A percentile compares a stretch with the other conserved stretches of the same genome.
These are phyloP conservation scores for Massarina eburnea DNA, from an alignment of 2,329 filamentous ascomycete genomes.

Conservation along the genomic window DNA sequence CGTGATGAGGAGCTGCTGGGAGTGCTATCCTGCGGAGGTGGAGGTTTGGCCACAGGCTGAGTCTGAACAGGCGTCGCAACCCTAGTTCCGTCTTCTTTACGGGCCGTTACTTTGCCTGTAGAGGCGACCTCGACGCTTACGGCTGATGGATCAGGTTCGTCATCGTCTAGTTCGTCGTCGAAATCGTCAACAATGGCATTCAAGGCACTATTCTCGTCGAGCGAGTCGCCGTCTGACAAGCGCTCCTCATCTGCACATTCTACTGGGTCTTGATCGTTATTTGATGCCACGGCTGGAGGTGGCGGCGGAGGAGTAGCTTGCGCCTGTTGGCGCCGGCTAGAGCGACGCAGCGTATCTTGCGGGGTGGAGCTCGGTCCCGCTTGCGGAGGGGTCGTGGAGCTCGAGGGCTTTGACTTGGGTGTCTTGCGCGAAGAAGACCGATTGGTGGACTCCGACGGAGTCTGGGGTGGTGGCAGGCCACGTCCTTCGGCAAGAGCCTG, in stretches of 20 bases:
- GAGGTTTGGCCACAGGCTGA: slow-evolving; percentile 34
- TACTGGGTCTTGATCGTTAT: slow-evolving; percentile 59
- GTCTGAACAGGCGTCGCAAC: slow-evolving; percentile 77
- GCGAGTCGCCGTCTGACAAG: slow-evolving; percentile 71
- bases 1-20: slow-evolving; percentile 34
- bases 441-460: slow-evolving; percentile 35
- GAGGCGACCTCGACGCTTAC: slow-evolving; percentile 89
- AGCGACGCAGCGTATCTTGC: slow-evolving; percentile 66
- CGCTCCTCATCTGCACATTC: slow-evolving; percentile 94
- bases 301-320: slow-evolving; percentile 56
- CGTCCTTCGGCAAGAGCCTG: slow-evolving; percentile 62
- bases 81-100: slow-evolving; percentile 86
- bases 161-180: slow-evolving; percentile 76
- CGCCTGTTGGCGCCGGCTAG: slow-evolving; percentile 58
- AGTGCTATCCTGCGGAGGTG: slow-evolving; percentile 31
- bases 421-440: slow-evolving; percentile 31
- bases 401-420: slow-evolving; percentile 32
- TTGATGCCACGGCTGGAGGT: slow-evolving; percentile 47
- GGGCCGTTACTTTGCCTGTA: slow-evolving; percentile 84
- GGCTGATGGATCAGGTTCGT: slow-evolving; percentile 78
- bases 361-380: slow-evolving; percentile 49
- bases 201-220: slow-evolving; percentile 65
- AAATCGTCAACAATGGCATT: slow-evolving; percentile 90
- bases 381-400: slow-evolving; percentile 47
- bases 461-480: slow-evolving; percentile 38